These are phyloP conservation scores for Diddensiella transvaalensis DNA, from an alignment of 805 yeast genomes.

Conservation along the genomic window DNA sequence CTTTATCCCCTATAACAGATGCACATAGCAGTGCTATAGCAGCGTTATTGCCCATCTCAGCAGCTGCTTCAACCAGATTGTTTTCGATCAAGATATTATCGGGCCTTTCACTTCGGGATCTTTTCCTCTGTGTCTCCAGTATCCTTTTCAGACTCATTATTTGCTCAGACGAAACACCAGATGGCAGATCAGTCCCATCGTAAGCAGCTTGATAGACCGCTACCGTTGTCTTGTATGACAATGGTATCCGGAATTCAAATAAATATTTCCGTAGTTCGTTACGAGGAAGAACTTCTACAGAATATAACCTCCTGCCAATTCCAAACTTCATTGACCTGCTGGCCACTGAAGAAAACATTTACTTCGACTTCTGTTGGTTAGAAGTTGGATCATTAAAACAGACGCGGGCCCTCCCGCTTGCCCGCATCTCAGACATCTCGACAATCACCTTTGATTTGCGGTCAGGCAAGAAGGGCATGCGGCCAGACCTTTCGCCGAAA, in stretches of 20 bases:
- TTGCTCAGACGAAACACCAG: conserved; percentile 50
- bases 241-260: conserved; percentile 26
- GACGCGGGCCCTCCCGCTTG: no score
- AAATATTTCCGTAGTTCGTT: conserved; percentile 24
- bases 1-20: conserved; percentile 31
- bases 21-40: conserved; percentile 75
- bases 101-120: conserved; percentile 56
- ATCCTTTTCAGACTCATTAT: conserved; percentile 66
- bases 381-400: no score
- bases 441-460: no score
- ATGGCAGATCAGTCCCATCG: conserved; percentile 37
- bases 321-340: no score
- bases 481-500: no score
- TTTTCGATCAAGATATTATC: conserved; percentile 61
- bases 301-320: not conserved
- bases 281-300: conserved; percentile 14
- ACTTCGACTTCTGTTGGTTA: no score
- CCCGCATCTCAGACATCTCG: no score
- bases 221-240: conserved; percentile 21
- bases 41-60: conserved; percentile 76
- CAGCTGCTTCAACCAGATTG: conserved; percentile 74
- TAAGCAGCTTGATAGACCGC: conserved; percentile 22
- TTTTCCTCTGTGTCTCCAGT: conserved; percentile 55
- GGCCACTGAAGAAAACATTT: no score
- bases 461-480: no score